These are phyloP conservation scores for Buddleja alternifolia DNA, from an alignment of 257 asterid species.

Conservation along the genomic window DNA sequence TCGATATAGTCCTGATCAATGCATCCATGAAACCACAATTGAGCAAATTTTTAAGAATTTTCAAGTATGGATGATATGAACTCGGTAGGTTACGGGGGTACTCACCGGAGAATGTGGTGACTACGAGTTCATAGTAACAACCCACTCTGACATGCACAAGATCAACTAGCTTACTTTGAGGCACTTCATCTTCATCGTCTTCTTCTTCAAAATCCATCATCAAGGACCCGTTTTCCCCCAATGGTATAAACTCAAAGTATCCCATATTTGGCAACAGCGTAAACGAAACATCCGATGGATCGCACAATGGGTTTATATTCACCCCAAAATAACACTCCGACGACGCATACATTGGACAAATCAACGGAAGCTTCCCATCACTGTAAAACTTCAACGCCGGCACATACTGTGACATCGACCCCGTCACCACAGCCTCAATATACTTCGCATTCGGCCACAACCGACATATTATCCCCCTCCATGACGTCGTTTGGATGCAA, in stretches of 20 bases:
- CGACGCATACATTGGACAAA: constrained; percentile 77
- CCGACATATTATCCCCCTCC: constrained; percentile 70
- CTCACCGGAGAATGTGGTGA: constrained; percentile 78
- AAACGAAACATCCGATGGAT: constrained; percentile 63
- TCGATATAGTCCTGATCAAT: constrained; percentile 52
- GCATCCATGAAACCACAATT: background rate
- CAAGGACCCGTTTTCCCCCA: constrained; percentile 55
- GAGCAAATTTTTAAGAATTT: no score
- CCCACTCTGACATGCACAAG: constrained; percentile 64
- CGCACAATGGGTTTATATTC: constrained; percentile 61
- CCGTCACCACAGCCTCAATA: constrained; percentile 85
- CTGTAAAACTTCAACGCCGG: constrained; percentile 63
- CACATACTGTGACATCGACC: constrained; percentile 82
- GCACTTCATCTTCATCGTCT: constrained; percentile 43
- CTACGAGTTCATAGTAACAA: constrained; percentile 67
- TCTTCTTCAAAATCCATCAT: constrained; percentile 50
- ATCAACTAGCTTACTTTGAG: constrained; percentile 54
- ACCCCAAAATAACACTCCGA: constrained; percentile 80
- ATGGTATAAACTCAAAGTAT: constrained; percentile 66
- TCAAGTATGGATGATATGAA: no score
- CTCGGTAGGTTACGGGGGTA: background rate
- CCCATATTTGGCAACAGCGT: constrained; percentile 80
- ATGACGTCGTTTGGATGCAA: constrained; percentile 48
- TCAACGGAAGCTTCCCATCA: constrained; percentile 60
- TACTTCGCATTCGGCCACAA: constrained; percentile 78